These are phyloP conservation scores for Blastobotrys americana DNA, from an alignment of 805 yeast genomes.

Conservation along the genomic window DNA sequence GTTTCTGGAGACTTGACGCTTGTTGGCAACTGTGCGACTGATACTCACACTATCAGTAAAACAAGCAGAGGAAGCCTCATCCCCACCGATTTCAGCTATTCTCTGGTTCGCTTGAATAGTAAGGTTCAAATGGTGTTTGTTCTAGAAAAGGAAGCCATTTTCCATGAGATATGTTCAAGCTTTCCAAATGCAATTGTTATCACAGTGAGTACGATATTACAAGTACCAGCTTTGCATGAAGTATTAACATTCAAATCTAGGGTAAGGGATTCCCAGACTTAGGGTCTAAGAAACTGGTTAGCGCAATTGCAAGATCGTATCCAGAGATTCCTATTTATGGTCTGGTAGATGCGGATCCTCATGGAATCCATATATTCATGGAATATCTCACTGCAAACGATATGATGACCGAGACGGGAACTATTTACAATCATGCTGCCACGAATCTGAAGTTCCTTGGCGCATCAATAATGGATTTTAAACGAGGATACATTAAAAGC, in stretches of 20 bases:
- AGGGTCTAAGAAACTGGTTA: slow-evolving; percentile 41
- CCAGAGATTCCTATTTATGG: slow-evolving; percentile 37
- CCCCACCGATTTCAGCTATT: neutral
- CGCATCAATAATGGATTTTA: slow-evolving; percentile 36
- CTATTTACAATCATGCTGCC: neutral
- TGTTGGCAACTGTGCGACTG: slow-evolving; percentile 5
- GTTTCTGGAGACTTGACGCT: slow-evolving; percentile 36
- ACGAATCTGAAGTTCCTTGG: slow-evolving; percentile 33
- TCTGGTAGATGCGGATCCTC: slow-evolving; percentile 58
- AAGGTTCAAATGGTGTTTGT: slow-evolving; percentile 33
- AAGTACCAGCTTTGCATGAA: neutral
- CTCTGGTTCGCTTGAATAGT: slow-evolving; percentile 15
- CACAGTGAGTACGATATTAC: slow-evolving; percentile 29
- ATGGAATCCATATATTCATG: slow-evolving; percentile 49
- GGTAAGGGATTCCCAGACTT: slow-evolving; percentile 66
- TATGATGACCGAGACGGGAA: slow-evolving; percentile 6
- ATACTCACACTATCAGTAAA: neutral
- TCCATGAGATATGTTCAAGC: slow-evolving; percentile 28
- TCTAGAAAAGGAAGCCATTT: slow-evolving; percentile 46
- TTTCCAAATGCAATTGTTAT: slow-evolving; percentile 31
- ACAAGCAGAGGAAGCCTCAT: slow-evolving; percentile 8
- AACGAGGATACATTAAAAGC: slow-evolving; percentile 26
- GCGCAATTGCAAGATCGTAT: slow-evolving; percentile 23
- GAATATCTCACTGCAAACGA: slow-evolving; percentile 28
- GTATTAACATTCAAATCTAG: slow-evolving; percentile 7